Evolutionary conservation across 2,329 filamentous ascomycete genomes (phyloP).

Genomic region (Celoporthe dispersa): DNA sequence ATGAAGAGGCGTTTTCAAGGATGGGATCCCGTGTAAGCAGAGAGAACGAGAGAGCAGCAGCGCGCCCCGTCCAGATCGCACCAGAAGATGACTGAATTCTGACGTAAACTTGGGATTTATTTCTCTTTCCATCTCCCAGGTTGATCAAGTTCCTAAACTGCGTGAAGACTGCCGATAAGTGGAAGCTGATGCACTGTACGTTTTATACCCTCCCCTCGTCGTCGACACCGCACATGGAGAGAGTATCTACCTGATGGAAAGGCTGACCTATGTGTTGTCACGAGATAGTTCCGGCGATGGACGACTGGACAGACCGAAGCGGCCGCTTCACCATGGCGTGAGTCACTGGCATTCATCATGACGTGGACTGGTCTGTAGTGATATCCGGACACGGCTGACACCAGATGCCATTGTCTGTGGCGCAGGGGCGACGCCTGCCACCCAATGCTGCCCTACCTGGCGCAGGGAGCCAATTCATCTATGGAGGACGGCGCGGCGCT

Average conservation of each 20-base stretch:
- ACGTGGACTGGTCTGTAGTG: conserved; percentile 35
- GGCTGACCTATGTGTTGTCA: conserved; percentile 52
- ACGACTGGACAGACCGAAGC: too few species aligned
- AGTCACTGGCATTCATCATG: too few species aligned
- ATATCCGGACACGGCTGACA: conserved; percentile 41
- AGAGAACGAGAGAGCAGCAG: conserved; percentile 32
- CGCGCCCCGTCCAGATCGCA: too few species aligned
- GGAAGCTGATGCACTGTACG: conserved; percentile 65
- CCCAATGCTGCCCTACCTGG: conserved; percentile 66
- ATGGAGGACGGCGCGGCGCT: conserved; percentile 71
- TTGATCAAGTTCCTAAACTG: conserved; percentile 35
- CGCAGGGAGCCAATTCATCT: conserved; percentile 69
- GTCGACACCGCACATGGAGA: too few species aligned
- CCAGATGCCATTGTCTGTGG: conserved; percentile 32
- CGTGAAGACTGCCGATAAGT: conserved; percentile 62
- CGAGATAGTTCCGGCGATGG: too few species aligned
- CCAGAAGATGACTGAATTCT: too few species aligned
- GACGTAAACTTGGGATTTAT: too few species aligned
- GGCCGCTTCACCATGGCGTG: too few species aligned
- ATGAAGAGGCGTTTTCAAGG: conserved; percentile 62
- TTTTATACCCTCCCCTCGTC: conserved; percentile 33
- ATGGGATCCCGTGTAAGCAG: conserved; percentile 63
- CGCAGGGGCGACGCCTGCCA: conserved; percentile 63
- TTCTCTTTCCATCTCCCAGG: too few species aligned
- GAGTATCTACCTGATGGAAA: conserved; percentile 31